phyloP scores from a whole-genome alignment of 352 stramenopile genomes.

The Globisporangium spiculum region DNA sequence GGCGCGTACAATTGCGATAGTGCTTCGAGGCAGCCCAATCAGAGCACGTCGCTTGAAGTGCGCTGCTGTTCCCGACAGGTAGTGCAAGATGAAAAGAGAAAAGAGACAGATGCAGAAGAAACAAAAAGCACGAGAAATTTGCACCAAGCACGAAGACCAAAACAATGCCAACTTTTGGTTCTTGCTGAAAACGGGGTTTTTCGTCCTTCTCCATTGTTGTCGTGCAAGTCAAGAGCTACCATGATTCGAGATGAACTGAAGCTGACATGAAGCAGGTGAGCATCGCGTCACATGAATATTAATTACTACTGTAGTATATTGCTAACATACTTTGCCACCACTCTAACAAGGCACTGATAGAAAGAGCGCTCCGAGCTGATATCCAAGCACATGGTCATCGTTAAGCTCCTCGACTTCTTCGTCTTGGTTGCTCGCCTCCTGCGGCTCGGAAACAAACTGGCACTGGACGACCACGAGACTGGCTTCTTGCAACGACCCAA shows the following conservation, averaged over 20 bases:
- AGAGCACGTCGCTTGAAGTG: background rate
- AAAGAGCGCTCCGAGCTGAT: slow-evolving; percentile 50
- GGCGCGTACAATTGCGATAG: background rate
- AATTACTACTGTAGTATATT: too few relatives aligned
- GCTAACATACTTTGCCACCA: background rate
- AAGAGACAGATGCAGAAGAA: background rate
- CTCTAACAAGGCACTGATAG: slow-evolving; percentile 58
- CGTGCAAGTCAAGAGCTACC: background rate
- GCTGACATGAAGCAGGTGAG: background rate
- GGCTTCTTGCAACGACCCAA: slow-evolving; percentile 62
- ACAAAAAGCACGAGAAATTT: background rate
- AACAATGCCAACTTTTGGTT: background rate
- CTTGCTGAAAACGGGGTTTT: background rate
- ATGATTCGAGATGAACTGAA: background rate
- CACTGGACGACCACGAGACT: slow-evolving; percentile 73
- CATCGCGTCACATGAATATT: background rate
- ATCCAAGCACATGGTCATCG: slow-evolving; percentile 9
- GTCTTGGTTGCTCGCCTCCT: slow-evolving; percentile 26
- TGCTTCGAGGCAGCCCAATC: background rate
- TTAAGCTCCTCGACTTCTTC: background rate
- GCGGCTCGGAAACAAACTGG: slow-evolving; percentile 38
- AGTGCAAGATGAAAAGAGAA: background rate
- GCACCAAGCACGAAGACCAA: background rate
- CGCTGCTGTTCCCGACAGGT: background rate
- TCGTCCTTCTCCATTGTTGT: background rate